Percentiles rank a stretch among this genome's conserved stretches.
Evolutionary conservation across 768 basidiomycete species (phyloP).

Genomic region (Lenzites betulinus): DNA sequence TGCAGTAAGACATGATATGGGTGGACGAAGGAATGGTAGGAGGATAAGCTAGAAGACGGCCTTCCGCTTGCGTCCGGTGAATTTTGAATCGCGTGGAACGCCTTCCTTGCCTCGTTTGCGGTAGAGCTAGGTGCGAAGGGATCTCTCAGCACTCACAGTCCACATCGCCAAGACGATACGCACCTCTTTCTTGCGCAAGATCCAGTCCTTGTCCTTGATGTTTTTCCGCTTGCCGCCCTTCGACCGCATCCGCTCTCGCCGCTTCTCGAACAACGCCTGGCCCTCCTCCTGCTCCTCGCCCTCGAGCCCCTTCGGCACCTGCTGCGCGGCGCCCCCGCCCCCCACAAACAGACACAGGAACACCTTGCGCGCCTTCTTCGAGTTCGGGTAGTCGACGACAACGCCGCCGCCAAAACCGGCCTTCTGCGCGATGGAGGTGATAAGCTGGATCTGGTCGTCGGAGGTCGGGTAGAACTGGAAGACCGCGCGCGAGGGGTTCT

Average conservation of each 20-base stretch:
- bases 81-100: conserved; percentile 86
- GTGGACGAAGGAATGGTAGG: not conserved
- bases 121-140: conserved; percentile 57
- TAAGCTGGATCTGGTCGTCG: conserved; percentile 95
- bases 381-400: conserved; percentile 97
- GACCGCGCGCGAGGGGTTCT: conserved; percentile 83
- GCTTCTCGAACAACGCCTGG: conserved; percentile 71
- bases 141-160: not conserved
- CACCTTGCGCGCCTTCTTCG: conserved; percentile 92
- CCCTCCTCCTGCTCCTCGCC: conserved; percentile 57
- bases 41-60: conserved; percentile 58
- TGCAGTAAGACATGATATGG: not conserved
- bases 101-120: conserved; percentile 82
- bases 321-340: conserved; percentile 51
- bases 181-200: conserved; percentile 95
- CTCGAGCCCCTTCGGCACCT: conserved; percentile 76
- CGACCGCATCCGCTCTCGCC: conserved; percentile 66
- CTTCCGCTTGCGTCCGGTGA: conserved; percentile 88
- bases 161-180: conserved; percentile 23
- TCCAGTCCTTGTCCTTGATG: conserved; percentile 86
- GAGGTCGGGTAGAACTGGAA: conserved; percentile 96
- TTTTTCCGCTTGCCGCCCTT: conserved; percentile 69
- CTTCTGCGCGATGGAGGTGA: conserved; percentile 88
- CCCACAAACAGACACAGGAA: conserved; percentile 94
- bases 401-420: conserved; percentile 97